Percentiles rank a stretch among this genome's conserved stretches.
Conservation (phyloP, 1,284 basidiomycete species). For the Neotropicomus parvogracilis region DNA sequence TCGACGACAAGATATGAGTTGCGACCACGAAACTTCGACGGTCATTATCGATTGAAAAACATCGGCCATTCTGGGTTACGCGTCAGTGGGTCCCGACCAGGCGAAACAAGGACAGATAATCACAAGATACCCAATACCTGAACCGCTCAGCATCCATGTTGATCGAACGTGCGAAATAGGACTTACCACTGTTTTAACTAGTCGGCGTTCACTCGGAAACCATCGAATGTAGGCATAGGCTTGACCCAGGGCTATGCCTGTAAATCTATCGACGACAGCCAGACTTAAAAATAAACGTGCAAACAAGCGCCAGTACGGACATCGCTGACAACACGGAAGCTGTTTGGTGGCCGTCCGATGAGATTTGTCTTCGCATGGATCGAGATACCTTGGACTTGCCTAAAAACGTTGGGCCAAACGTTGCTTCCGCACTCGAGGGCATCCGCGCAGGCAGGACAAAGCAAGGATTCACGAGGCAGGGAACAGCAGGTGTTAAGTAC, state of each 20-base stretch:
- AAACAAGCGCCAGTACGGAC: not conserved
- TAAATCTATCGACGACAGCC: not conserved
- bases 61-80: not conserved
- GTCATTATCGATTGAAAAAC: not conserved
- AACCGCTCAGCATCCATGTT: too few species aligned
- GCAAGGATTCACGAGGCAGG: too few species aligned
- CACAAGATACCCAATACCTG: conserved; percentile 6
- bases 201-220: conserved; percentile 3
- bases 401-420: too few species aligned
- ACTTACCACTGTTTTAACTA: not conserved
- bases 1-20: conserved; percentile 9
- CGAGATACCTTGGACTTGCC: too few species aligned
- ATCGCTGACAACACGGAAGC: not conserved
- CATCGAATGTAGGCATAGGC: conserved; percentile 4
- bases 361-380: too few species aligned
- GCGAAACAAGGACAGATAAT: not conserved
- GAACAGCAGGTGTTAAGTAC: too few species aligned
- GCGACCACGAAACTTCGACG: not conserved
- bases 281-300: not conserved
- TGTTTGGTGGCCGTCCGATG: not conserved
- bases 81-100: not conserved
- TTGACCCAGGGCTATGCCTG: conserved; percentile 10
- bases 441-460: too few species aligned
- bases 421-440: too few species aligned
- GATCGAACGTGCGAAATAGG: too few species aligned